phyloP scores from a whole-genome alignment of 2,329 filamentous ascomycete species.

The Hypoxylon sp. region DNA sequence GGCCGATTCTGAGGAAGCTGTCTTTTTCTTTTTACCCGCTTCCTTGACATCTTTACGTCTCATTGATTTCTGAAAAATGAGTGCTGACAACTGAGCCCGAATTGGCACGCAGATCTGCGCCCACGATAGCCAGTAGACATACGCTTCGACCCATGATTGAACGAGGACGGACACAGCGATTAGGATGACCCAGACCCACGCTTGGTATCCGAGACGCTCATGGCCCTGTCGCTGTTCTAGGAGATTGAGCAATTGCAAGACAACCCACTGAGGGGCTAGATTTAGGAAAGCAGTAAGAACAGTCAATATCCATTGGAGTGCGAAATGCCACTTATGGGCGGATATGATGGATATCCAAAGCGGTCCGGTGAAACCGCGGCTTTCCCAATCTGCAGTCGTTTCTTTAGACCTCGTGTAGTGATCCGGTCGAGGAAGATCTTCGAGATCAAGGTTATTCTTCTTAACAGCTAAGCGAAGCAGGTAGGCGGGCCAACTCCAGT shows the following conservation, averaged over 20 bases:
- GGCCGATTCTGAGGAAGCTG: constrained; percentile 53
- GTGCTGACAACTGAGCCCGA: constrained; percentile 77
- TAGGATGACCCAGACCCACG: constrained; percentile 78
- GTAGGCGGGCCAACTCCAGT: constrained; percentile 74
- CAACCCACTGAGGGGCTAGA: constrained; percentile 79
- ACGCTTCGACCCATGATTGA: constrained; percentile 73
- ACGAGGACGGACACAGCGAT: constrained; percentile 73
- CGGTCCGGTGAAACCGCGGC: constrained; percentile 61
- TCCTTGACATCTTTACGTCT: constrained; percentile 83
- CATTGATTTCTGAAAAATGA: constrained; percentile 84
- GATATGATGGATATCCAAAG: constrained; percentile 74
- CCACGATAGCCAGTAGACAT: constrained; percentile 77
- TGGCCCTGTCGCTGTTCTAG: constrained; percentile 70
- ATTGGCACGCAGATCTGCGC: constrained; percentile 75
- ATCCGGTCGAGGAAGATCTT: constrained; percentile 74
- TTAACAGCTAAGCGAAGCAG: constrained; percentile 69
- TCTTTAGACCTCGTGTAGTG: constrained; percentile 68
- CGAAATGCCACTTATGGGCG: constrained; percentile 70
- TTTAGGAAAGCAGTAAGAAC: constrained; percentile 70
- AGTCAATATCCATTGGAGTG: constrained; percentile 72
- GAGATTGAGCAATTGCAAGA: constrained; percentile 74
- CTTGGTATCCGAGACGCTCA: constrained; percentile 63
- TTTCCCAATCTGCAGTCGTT: constrained; percentile 66
- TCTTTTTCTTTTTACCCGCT: constrained; percentile 65
- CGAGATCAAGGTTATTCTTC: constrained; percentile 73